These are phyloP conservation scores for Bruguiera sexangula DNA, from an alignment of 345 rosid species.

Conservation along the genomic window DNA sequence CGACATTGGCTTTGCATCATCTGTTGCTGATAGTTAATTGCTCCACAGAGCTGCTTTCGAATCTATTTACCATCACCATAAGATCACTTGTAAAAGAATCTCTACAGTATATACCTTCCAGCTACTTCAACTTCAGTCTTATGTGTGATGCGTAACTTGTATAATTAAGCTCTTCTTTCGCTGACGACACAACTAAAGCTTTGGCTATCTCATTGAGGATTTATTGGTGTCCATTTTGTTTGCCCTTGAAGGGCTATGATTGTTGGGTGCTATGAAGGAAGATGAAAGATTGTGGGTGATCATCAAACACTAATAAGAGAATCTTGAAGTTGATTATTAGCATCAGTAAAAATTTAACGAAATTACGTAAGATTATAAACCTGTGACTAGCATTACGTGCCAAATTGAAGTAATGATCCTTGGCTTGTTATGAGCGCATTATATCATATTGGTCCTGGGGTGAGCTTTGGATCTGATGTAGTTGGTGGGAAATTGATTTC, in stretches of 20 bases:
- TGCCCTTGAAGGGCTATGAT: background rate
- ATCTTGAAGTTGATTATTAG: no score
- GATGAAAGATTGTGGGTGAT: no score
- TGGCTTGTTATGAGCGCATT: no score
- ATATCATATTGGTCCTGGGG: no score
- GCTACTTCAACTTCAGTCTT: background rate
- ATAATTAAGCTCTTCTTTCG: background rate
- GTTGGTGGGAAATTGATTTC: no score
- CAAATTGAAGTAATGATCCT: no score
- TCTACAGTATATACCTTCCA: conserved; percentile 4
- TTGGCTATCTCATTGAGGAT: background rate
- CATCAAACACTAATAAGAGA: no score
- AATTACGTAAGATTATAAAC: no score
- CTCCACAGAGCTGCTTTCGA: conserved; percentile 4
- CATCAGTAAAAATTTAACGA: no score
- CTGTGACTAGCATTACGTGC: no score
- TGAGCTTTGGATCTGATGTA: no score
- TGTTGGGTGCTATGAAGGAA: background rate
- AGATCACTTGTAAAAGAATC: conserved; percentile 12
- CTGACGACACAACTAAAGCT: background rate
- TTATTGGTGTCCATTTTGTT: no score
- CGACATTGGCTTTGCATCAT: conserved; percentile 56
- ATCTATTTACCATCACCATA: background rate
- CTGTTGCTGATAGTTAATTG: conserved; percentile 52
- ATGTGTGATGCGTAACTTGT: background rate